Conservation (phyloP, 371 early-diverging fungal species). For the Synchytrium microbalum region DNA sequence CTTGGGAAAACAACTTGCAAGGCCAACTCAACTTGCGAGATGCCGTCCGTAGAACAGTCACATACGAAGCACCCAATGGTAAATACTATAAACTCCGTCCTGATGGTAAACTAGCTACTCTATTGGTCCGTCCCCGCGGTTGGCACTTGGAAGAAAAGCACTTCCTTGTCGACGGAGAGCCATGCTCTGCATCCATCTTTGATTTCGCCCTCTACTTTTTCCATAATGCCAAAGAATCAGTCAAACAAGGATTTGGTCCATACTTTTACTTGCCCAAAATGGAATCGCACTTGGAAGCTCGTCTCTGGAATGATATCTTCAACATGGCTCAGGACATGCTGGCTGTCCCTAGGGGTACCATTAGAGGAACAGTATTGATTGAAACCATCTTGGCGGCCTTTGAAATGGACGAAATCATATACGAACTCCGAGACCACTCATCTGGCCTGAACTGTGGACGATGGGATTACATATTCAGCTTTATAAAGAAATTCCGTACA, state of each 20-base stretch:
- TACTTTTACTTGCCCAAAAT: conserved; percentile 97
- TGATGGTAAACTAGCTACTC: conserved; percentile 76
- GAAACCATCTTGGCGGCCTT: conserved; percentile 94
- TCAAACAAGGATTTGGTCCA: conserved; percentile 83
- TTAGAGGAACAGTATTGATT: conserved; percentile 91
- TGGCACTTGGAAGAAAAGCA: conserved; percentile 97
- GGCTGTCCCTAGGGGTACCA: conserved; percentile 84
- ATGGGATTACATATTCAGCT: conserved; percentile 97
- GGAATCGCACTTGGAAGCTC: conserved; percentile 92
- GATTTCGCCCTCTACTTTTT: conserved; percentile 95
- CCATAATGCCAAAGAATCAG: conserved; percentile 80
- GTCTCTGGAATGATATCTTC: conserved; percentile 95
- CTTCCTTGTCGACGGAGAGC: conserved; percentile 81
- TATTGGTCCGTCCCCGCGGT: conserved; percentile 90
- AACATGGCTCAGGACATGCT: conserved; percentile 86
- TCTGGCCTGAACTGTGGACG: conserved; percentile 95
- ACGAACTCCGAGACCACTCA: conserved; percentile 92
- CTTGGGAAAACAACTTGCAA: conserved; percentile 80
- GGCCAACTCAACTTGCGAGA: conserved; percentile 92
- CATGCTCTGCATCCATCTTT: conserved; percentile 84
- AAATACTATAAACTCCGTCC: conserved; percentile 81
- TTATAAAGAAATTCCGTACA: conserved; percentile 90
- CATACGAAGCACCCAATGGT: conserved; percentile 79
- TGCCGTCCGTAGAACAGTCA: conserved; percentile 75
- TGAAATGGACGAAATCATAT: conserved; percentile 98